These are phyloP conservation scores for Punica granatum DNA, from an alignment of 345 rosid species.

Conservation along the genomic window DNA sequence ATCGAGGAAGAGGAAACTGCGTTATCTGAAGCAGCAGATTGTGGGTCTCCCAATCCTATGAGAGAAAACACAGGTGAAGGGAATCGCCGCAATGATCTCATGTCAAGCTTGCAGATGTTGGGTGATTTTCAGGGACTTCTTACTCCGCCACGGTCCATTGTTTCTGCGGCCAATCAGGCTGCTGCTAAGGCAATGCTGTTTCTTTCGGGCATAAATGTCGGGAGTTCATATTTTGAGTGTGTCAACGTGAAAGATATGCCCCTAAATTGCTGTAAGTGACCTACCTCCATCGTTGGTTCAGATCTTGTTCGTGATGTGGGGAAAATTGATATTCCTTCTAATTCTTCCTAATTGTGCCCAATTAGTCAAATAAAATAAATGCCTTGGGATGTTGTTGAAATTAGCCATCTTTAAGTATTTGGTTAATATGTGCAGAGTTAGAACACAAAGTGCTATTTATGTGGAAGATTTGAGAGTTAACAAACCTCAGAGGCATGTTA, in stretches of 20 bases:
- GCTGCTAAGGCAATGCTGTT: constrained; percentile 76
- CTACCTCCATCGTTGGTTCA: neutral
- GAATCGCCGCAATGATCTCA: constrained; percentile 43
- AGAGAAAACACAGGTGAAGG: constrained; percentile 24
- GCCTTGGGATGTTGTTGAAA: neutral
- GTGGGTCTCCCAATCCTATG: constrained; percentile 23
- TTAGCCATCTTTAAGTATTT: neutral
- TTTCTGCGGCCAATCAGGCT: constrained; percentile 86
- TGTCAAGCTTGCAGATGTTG: constrained; percentile 69
- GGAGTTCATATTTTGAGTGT: constrained; percentile 58
- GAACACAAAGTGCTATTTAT: neutral
- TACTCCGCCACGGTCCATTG: constrained; percentile 72
- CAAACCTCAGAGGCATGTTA: neutral
- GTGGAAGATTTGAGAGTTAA: neutral
- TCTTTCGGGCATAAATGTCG: constrained; percentile 56
- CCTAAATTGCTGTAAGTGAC: constrained; percentile 58
- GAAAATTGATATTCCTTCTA: neutral
- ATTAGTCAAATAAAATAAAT: neutral
- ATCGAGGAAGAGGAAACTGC: constrained; percentile 75
- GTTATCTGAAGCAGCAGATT: constrained; percentile 24
- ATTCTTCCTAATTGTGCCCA: neutral
- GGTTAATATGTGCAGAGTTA: neutral
- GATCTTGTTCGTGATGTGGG: neutral
- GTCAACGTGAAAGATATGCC: constrained; percentile 83
- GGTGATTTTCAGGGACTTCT: constrained; percentile 82